These are phyloP conservation scores for Toxicodendron radicans DNA, from an alignment of 345 rosid genomes.

Conservation along the genomic window DNA sequence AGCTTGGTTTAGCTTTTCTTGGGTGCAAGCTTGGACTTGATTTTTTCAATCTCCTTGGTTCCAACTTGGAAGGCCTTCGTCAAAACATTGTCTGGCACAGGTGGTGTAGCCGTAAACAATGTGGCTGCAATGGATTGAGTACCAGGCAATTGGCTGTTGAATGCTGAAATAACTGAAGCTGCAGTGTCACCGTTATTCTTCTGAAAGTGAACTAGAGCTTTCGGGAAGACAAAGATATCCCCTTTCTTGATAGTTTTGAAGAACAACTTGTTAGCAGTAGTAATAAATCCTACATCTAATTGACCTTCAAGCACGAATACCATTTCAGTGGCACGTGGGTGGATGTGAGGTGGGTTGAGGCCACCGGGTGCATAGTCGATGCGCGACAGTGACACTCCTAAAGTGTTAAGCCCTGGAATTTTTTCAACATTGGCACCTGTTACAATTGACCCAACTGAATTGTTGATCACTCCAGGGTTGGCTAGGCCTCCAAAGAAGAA, in stretches of 20 bases:
- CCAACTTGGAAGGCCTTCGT: constrained; percentile 65
- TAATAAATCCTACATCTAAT: constrained; percentile 64
- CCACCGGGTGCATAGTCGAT: constrained; percentile 58
- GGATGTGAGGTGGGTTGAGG: constrained; percentile 66
- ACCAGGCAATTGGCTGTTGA: constrained; percentile 69
- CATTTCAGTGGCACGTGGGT: constrained; percentile 73
- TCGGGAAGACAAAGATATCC: constrained; percentile 58
- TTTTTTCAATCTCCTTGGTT: constrained; percentile 53
- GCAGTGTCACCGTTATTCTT: constrained; percentile 49
- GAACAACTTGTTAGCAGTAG: constrained; percentile 55
- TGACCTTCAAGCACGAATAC: constrained; percentile 59
- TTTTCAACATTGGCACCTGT: constrained; percentile 56
- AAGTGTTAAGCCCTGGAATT: constrained; percentile 66
- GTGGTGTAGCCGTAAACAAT: constrained; percentile 46
- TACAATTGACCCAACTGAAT: constrained; percentile 50
- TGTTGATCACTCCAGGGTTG: constrained; percentile 45
- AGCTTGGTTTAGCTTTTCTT: constrained; percentile 32
- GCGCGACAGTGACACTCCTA: constrained; percentile 59
- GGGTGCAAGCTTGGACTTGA: constrained; percentile 50
- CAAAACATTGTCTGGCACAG: constrained; percentile 59
- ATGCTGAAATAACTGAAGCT: constrained; percentile 49
- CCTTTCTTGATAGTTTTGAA: constrained; percentile 51
- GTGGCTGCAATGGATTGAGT: constrained; percentile 47
- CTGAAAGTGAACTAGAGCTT: constrained; percentile 67
- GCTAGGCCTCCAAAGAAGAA: constrained; percentile 61